Percentiles rank a stretch among this genome's conserved stretches.
These are phyloP conservation scores for Sporothrix mexicana DNA, from an alignment of 2,329 filamentous ascomycete genomes.

Conservation along the genomic window DNA sequence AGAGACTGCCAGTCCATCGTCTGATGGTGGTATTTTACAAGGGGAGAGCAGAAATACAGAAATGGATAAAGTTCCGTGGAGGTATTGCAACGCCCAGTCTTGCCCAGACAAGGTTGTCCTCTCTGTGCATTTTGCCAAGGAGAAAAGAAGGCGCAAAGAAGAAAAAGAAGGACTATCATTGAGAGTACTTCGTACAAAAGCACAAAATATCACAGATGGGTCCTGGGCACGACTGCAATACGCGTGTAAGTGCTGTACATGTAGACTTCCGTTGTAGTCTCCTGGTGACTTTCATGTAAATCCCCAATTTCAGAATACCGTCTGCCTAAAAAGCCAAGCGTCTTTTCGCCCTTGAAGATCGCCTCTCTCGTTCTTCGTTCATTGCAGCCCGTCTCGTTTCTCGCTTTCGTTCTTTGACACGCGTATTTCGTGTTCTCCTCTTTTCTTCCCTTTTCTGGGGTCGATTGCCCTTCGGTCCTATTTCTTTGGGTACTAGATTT, in stretches of 20 bases:
- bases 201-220: background rate
- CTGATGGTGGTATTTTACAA: background rate
- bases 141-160: constrained; percentile 12
- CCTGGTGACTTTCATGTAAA: background rate
- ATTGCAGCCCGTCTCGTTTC: background rate
- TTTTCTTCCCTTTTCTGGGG: background rate
- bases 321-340: constrained; percentile 6
- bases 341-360: background rate
- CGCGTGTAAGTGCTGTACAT: background rate
- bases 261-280: too few species aligned
- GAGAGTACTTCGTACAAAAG: background rate
- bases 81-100: too few species aligned
- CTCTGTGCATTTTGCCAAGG: background rate
- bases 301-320: background rate
- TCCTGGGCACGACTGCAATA: background rate
- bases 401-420: constrained; percentile 7
- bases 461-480: too few species aligned
- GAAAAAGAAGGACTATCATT: background rate
- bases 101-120: background rate
- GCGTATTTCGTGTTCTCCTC: background rate
- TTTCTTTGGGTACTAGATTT: background rate
- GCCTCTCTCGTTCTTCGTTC: background rate
- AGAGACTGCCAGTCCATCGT: background rate
- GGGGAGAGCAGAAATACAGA: background rate
- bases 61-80: background rate